Conservation (phyloP, 2,329 filamentous ascomycete species). For the Neonectria sp. region DNA sequence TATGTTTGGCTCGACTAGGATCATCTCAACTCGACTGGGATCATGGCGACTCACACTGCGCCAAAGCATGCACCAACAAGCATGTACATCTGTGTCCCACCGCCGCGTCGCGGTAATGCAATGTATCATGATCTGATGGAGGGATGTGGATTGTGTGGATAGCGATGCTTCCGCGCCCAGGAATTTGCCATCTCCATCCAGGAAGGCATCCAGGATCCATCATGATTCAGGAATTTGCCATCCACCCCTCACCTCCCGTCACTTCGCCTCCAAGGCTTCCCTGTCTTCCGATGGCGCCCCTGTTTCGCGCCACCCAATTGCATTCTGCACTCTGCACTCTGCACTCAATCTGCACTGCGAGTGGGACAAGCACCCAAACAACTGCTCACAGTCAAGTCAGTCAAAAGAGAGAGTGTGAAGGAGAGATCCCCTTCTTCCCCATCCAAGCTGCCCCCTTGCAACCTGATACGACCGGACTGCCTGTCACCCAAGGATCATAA, state of each 20-base stretch:
- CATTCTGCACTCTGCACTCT: background rate
- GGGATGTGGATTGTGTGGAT: conserved; percentile 9
- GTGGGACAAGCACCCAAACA: background rate
- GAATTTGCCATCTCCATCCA: conserved; percentile 4
- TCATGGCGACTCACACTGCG: background rate
- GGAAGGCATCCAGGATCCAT: background rate
- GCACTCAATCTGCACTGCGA: conserved; percentile 1
- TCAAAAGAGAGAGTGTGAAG: no score
- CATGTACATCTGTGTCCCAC: conserved; percentile 16
- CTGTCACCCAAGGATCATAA: background rate
- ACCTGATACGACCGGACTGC: conserved; percentile 20
- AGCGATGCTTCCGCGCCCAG: conserved; percentile 6
- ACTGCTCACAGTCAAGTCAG: background rate
- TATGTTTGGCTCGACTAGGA: background rate
- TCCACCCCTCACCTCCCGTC: conserved; percentile 5
- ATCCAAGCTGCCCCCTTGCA: background rate
- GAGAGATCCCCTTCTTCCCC: background rate
- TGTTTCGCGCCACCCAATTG: background rate
- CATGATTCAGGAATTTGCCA: background rate
- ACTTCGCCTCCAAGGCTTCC: background rate
- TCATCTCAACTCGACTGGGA: conserved; percentile 33
- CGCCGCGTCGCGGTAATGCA: conserved; percentile 27
- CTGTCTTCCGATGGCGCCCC: background rate
- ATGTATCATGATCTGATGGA: conserved; percentile 32
- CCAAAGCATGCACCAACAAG: background rate